Evolutionary conservation across 805 yeast genomes (phyloP).

Genomic region (Yarrowia deformans): DNA sequence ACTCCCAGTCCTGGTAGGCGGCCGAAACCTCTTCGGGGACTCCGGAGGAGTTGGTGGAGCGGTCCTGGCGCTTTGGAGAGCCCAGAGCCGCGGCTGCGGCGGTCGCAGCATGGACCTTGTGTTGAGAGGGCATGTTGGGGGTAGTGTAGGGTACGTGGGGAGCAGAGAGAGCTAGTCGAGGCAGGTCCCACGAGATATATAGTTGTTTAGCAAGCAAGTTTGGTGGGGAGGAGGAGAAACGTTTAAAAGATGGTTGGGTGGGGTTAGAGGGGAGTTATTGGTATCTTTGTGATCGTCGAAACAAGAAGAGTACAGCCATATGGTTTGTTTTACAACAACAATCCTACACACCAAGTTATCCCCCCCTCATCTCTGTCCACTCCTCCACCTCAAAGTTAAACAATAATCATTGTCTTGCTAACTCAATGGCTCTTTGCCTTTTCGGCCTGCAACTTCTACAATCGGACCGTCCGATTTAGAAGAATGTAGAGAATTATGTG

Average conservation of each 20-base stretch:
- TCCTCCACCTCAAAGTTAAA: slow-evolving; percentile 26
- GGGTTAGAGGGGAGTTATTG: neutral
- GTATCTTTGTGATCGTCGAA: neutral
- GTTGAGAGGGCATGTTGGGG: slow-evolving; percentile 16
- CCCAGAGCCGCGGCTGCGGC: slow-evolving; percentile 38
- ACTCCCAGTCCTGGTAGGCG: slow-evolving; percentile 33
- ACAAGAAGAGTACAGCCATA: neutral
- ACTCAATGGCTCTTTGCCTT: slow-evolving; percentile 23
- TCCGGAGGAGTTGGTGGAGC: neutral
- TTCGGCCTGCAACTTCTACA: neutral
- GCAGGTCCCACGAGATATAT: slow-evolving; percentile 7
- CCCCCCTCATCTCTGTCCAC: neutral
- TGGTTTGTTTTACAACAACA: no score
- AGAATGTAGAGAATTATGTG: neutral
- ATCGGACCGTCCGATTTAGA: neutral
- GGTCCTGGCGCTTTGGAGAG: slow-evolving; percentile 16
- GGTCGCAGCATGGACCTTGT: slow-evolving; percentile 29
- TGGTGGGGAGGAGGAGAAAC: neutral
- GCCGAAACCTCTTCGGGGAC: slow-evolving; percentile 23
- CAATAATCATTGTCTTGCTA: slow-evolving; percentile 35
- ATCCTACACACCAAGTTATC: no score
- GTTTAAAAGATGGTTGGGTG: no score
- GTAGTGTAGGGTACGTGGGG: neutral
- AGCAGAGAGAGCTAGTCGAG: neutral
- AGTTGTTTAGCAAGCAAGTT: slow-evolving; percentile 8